Base-by-base conservation (phyloP, 2,329 filamentous ascomycete genomes). In the Fusarium sublunatum region DNA sequence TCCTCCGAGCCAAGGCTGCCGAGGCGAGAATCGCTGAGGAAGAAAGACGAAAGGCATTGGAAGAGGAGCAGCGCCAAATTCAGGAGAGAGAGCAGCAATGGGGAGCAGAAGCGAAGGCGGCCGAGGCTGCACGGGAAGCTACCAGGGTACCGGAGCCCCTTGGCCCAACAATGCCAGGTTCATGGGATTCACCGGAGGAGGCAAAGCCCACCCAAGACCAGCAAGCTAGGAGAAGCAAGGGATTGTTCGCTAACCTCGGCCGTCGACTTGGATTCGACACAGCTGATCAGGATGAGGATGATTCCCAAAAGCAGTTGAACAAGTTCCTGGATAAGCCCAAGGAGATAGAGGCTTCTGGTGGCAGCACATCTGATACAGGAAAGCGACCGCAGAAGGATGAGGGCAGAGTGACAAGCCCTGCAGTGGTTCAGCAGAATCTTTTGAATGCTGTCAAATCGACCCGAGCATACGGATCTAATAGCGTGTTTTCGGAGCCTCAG, bases 1-100 rank as follows among this genome's bases (percentile, higher is more conserved):
- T 99, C 61, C 82, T 99, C 22, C 87, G 92, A 34, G 90, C 90
- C 50, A 96, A 96, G 78, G 92, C 91, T 19, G 91, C 91, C 3
- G 93, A 98, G 75, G 91, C 92, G 6, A 87, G 91, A 48, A 88
- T 98, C 64, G 93, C 92, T 0, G 93, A 97, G 72, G 90, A 91
- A 69, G 88, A 92, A 73, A 86, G 91, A 44, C 88, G 90, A 70
- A 89, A 89, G 70, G 88, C 91, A 32, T 75, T 93, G 6, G 90
- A 91, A 61, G 86, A 87, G 43, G 92, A 96, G 71, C 86, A 89
- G 64, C 85, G 86, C 71, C 83, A 83, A 31, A 86, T 93, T 22
- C 84, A 86, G 70, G 83, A 86, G 63, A 76, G 76, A 2, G 80
- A 86, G 60, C 75, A 79, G 61, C 75, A 81, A 41, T 84, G 82